phyloP scores from a whole-genome alignment of 345 rosid genomes.

The Bruguiera sexangula region DNA sequence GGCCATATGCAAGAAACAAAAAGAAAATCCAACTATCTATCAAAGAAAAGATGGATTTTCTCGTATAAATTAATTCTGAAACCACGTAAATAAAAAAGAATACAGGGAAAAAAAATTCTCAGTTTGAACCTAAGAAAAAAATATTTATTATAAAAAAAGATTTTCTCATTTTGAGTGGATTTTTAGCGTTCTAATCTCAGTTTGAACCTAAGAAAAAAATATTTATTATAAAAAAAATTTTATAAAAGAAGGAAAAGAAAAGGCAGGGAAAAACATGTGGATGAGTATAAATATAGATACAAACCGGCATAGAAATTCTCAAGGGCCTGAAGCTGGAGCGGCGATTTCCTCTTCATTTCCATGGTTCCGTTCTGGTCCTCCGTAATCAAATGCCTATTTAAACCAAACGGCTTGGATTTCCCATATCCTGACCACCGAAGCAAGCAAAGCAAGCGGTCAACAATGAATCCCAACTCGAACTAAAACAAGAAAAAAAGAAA shows the following conservation, averaged over 20 bases:
- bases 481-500: not conserved
- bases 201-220: not conserved
- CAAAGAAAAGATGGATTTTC: too few species aligned
- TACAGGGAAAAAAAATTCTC: too few species aligned
- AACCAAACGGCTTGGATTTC: not conserved
- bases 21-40: too few species aligned
- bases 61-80: too few species aligned
- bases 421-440: constrained; percentile 13
- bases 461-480: not conserved
- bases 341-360: constrained; percentile 69
- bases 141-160: too few species aligned
- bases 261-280: not conserved
- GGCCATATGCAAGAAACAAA: too few species aligned
- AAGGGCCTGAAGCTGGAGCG: constrained; percentile 65
- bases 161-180: too few species aligned
- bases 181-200: too few species aligned
- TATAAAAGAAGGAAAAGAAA: not conserved
- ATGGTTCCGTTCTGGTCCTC: not conserved
- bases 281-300: not conserved
- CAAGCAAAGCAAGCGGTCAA: not conserved
- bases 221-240: too few species aligned
- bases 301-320: constrained; percentile 61
- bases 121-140: too few species aligned
- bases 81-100: too few species aligned
- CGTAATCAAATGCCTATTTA: not conserved